Evolutionary conservation across 768 basidiomycete genomes (phyloP).

Genomic region (Tricholoma terreum): DNA sequence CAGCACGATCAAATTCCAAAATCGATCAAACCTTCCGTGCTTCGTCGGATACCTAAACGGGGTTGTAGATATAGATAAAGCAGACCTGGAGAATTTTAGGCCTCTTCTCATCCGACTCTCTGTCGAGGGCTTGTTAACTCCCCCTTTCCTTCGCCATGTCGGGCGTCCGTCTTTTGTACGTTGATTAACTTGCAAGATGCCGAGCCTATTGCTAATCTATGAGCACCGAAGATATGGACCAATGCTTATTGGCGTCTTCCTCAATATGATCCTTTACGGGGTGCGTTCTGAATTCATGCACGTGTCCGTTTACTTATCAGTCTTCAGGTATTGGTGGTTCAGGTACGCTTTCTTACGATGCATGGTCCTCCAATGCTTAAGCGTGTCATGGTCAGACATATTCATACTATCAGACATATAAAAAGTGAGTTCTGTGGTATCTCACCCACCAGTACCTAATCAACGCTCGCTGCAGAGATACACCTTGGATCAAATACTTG

Average conservation of each 20-base stretch:
- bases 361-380: neutral
- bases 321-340: constrained; percentile 11
- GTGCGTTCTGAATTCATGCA: constrained; percentile 15
- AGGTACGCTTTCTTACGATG: constrained; percentile 1
- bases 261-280: constrained; percentile 34
- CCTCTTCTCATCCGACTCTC: neutral
- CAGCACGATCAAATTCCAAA: no score
- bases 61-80: neutral
- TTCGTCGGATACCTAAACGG: neutral
- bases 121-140: neutral
- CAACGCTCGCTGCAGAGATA: constrained; percentile 22
- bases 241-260: constrained; percentile 29
- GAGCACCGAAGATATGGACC: constrained; percentile 22
- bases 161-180: constrained; percentile 16
- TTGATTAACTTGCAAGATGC: neutral
- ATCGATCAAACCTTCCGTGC: neutral
- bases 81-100: neutral
- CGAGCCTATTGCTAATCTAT: neutral
- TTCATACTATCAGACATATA: constrained; percentile 35
- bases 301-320: neutral
- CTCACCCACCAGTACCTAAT: neutral
- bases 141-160: constrained; percentile 11
- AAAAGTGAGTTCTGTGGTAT: constrained; percentile 18
- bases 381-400: constrained; percentile 19
- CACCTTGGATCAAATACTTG: constrained; percentile 30